phyloP scores from a whole-genome alignment of 441 rosid species.

The Corymbia citriodora region DNA sequence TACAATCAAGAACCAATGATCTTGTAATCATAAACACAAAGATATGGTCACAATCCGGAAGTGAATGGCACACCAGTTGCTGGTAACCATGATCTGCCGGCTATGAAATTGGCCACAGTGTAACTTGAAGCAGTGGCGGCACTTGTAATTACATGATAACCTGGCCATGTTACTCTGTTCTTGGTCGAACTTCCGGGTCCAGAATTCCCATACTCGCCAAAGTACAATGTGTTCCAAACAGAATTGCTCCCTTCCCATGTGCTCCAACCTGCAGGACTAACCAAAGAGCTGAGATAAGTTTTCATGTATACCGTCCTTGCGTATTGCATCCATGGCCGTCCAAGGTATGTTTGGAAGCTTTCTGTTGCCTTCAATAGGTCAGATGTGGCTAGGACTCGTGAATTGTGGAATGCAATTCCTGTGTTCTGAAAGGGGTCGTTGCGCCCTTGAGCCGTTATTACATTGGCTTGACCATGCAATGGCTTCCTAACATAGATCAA shows the following conservation, averaged over 20 bases:
- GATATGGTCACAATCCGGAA: not conserved
- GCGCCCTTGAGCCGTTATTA: conserved; percentile 11
- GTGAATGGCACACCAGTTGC: not conserved
- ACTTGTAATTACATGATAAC: not conserved
- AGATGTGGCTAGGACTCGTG: conserved; percentile 3
- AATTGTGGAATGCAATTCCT: conserved; percentile 4
- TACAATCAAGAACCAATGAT: not conserved
- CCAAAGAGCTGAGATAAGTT: conserved; percentile 1
- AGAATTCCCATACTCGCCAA: not conserved
- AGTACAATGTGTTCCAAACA: not conserved
- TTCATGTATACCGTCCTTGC: conserved; percentile 7
- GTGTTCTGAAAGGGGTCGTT: conserved; percentile 7
- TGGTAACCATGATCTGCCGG: not conserved
- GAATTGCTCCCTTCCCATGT: not conserved
- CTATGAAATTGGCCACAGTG: not conserved
- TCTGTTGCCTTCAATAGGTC: not conserved
- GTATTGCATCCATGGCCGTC: conserved; percentile 15
- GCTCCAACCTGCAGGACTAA: conserved; percentile 2
- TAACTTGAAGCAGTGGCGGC: not conserved
- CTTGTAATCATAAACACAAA: not conserved
- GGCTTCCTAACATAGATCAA: conserved; percentile 1
- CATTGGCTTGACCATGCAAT: conserved; percentile 1
- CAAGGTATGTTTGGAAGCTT: not conserved
- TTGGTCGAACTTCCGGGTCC: not conserved
- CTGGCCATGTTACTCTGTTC: not conserved